A percentile compares a stretch with the other conserved stretches of the same genome.
Evolutionary conservation across 2,329 filamentous ascomycete genomes (phyloP).

Genomic region (Aspergillus tubingensis): DNA sequence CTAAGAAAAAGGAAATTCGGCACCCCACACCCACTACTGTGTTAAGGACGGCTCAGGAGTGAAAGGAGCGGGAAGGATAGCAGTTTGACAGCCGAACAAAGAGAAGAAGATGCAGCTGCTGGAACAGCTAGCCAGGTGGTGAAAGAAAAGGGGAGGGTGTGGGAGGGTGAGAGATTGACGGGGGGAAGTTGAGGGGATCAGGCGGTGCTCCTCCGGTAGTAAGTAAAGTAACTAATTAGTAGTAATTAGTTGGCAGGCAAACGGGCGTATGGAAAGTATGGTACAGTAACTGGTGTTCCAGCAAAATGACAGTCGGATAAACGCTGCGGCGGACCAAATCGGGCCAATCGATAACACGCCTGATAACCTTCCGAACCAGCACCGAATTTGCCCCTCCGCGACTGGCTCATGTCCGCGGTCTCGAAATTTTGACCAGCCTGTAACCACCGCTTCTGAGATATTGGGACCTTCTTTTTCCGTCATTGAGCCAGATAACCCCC

Average conservation of each 20-base stretch:
- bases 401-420: neutral
- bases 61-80: conserved; percentile 6
- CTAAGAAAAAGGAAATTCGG: conserved; percentile 14
- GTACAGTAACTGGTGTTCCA: too few species aligned
- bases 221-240: neutral
- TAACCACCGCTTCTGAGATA: neutral
- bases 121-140: neutral
- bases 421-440: neutral
- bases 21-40: neutral
- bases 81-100: conserved; percentile 7
- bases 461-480: neutral
- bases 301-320: conserved; percentile 27
- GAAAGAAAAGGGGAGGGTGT: neutral
- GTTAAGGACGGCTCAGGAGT: neutral
- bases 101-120: neutral
- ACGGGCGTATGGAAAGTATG: too few species aligned
- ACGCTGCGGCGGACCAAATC: conserved; percentile 21
- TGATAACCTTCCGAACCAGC: conserved; percentile 27
- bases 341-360: conserved; percentile 34
- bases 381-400: conserved; percentile 20
- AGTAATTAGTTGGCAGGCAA: neutral
- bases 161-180: neutral
- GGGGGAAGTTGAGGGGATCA: neutral
- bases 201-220: neutral
- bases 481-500: neutral